Evolutionary conservation across 169 alveolate species (phyloP).

Genomic region (Plasmodium billcollinsi): DNA sequence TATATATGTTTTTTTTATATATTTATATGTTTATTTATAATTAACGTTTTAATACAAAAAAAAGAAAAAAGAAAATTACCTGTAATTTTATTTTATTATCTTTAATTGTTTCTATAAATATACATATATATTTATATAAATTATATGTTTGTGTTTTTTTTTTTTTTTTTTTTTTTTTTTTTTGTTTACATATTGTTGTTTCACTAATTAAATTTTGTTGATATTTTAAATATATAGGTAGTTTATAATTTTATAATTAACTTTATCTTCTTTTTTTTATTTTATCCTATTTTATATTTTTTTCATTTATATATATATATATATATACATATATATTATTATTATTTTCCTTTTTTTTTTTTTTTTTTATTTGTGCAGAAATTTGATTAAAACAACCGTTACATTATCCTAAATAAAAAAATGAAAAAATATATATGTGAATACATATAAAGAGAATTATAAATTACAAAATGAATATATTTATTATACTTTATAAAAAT

Average conservation of each 20-base stretch:
- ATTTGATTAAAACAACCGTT: conserved; percentile 75
- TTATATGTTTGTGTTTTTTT: not conserved
- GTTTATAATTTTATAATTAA: not conserved
- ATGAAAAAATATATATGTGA: not conserved
- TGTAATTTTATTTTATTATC: too few relatives aligned
- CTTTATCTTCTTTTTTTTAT: conserved; percentile 12
- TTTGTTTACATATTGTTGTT: conserved; percentile 17
- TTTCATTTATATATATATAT: conserved; percentile 1
- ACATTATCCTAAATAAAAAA: conserved; percentile 28
- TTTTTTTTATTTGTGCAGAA: conserved; percentile 53
- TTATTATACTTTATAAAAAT: too few relatives aligned
- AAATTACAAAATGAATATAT: too few relatives aligned
- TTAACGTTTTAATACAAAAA: too few relatives aligned
- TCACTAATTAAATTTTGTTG: conserved; percentile 59
- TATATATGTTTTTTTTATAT: too few relatives aligned
- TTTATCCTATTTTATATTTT: conserved; percentile 26
- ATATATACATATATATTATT: not conserved
- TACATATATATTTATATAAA: not conserved
- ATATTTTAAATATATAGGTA: conserved; percentile 21
- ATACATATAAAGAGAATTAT: too few relatives aligned
- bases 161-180: not conserved
- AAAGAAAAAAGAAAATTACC: too few relatives aligned
- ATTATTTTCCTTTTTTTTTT: not conserved
- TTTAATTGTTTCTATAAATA: not conserved
- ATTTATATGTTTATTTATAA: too few relatives aligned